Evolutionary conservation across 352 stramenopile genomes (phyloP), one percentile per base, ranked within the genome.

Genomic region (Phytophthora constricta): DNA sequence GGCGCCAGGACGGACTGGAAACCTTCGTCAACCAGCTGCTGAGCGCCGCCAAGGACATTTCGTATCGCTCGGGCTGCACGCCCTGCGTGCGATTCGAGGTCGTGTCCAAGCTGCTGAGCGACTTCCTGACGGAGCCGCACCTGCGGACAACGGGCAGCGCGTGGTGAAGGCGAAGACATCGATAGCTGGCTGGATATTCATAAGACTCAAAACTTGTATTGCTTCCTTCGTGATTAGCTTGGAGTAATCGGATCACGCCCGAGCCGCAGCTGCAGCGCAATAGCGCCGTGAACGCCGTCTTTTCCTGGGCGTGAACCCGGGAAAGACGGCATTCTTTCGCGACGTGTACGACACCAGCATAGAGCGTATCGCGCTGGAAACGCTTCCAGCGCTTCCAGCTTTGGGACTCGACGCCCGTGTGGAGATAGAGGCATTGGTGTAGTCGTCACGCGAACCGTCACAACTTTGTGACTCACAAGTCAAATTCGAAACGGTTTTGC

Each of bases 21-120:
- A 25, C 55, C 19, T 91, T 89, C 62, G 34, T 90, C 16, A 77
- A 83, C 42, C 46, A 70, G 27, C 64, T 91, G 43, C 48, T 91
- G 48, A 42, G 58, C 23, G 65, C 67, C 11, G 73, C 79, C 37
- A 84, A 83, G 50, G 75, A 87, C 53, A 59, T 80, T 33, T 83
- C 82, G 19, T 91, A 90, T 59, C 76, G 77, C 5, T 80, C 71
- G 46, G 59, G 57, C 5, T 71, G 67, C 22, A 60, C 33, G 4
- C 80, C 75, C 10, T 91, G 84, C 54, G 68, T 76, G 22, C 68
- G 74, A 23, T 92, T 86, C 28, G 57, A 76, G 26, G 67, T 58
- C 20, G 73, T 86, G 49, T 86, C 79, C 39, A 71, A 56, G 53
- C 48, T 90, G 23, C 59, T 91, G 49, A 81, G 70, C 25, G 72